Evolutionary conservation across 805 yeast genomes (phyloP), one percentile per base, ranked within the genome.

Genomic region (Metschnikowia rubicola): DNA sequence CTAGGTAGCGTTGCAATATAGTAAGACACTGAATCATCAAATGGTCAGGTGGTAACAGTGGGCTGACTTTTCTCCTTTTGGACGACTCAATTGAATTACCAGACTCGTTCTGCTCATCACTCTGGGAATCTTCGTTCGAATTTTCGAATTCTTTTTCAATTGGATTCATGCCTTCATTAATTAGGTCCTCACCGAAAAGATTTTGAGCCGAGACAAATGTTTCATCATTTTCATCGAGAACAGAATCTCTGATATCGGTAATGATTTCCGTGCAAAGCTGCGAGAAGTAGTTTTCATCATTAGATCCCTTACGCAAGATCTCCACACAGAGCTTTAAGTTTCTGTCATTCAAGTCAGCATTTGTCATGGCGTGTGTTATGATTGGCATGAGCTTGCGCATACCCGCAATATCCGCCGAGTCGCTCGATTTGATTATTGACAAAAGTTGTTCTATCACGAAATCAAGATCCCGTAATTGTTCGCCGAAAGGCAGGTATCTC

Each of bases 391-490:
- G 81, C 38, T 81, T 81, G 62, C 96, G 77, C 60, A 97, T 79
- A 17, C 97, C 97, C 39, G 86, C 78, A 64, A 91, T 96, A 68
- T 94, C 97, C 56, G 89, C 84, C 59, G 81, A 89, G 63, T 94
- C 98, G 60, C 85, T 86, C 34, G 79, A 78, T 29, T 77, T 77
- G 0, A 91, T 84, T 28, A 88, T 77, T 9, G 70, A 64, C 34
- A 92, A 62, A 17, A 92, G 64, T 63, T 94, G 96, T 48, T 81
- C 81, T 36, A 90, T 75, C 39, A 90, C 79, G 60, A 83, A 90
- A 52, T 86, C 91, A 29, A 81, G 61, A 46, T 85, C 89, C 19
- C 70, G 73, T 5, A 78, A 68, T 45, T 83, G 82, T 3, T 70
- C 72, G 1, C 70, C 65, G 43, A 65, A 63, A 2, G 64, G 56